Percentiles rank a stretch among this genome's conserved stretches.
Conservation (phyloP, 345 rosid genomes). For the Pistacia vera region DNA sequence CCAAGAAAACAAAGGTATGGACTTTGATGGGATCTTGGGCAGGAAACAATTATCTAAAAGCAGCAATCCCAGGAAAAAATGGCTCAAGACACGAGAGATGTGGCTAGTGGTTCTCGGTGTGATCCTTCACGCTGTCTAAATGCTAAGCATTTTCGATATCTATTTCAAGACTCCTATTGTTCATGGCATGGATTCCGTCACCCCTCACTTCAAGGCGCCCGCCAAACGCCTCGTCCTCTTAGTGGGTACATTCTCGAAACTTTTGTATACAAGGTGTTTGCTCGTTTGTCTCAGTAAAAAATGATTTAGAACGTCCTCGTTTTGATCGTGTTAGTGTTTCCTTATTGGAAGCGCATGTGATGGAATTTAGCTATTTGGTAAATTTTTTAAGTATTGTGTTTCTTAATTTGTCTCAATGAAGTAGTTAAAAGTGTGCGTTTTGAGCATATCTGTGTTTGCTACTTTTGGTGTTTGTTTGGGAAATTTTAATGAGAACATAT, state of each 20-base stretch:
- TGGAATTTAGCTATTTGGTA: no score
- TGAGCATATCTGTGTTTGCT: no score
- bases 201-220: slow-evolving; percentile 73
- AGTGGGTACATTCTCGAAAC: slow-evolving; percentile 46
- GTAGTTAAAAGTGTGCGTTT: no score
- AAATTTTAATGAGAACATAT: neutral
- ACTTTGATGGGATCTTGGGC: slow-evolving; percentile 78
- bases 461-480: neutral
- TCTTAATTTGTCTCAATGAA: no score
- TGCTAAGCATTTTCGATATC: slow-evolving; percentile 95
- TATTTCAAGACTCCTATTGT: slow-evolving; percentile 97
- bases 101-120: slow-evolving; percentile 84
- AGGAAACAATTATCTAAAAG: slow-evolving; percentile 21
- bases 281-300: neutral
- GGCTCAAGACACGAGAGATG: slow-evolving; percentile 69
- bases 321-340: no score
- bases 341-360: no score
- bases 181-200: slow-evolving; percentile 89
- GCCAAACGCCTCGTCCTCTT: slow-evolving; percentile 92
- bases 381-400: no score
- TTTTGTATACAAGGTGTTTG: neutral
- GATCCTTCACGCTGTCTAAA: slow-evolving; percentile 84
- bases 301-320: no score
- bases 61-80: slow-evolving; percentile 35
- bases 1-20: slow-evolving; percentile 29